Evolutionary conservation across 2,329 filamentous ascomycete genomes (phyloP), one percentile per base, ranked within the genome.

Genomic region (Leptodontidium sp.): DNA sequence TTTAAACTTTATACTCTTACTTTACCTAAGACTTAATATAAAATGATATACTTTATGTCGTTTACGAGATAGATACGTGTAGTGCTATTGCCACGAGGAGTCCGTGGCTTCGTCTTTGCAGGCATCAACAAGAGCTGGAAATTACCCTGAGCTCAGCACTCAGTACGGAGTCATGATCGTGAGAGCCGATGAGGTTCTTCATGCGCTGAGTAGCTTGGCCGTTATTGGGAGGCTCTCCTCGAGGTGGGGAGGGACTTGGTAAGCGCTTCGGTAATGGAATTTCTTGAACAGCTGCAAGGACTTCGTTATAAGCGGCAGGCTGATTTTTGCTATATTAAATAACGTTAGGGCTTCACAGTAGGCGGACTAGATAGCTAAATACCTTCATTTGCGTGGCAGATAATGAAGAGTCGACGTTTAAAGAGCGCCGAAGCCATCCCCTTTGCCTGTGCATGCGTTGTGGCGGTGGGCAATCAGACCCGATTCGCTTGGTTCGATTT

Each of bases 71-170:
- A 50, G 47, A n/a, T 50, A 50, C 47, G 11, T 50, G n/a, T 11
- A 50, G 47, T 50, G 47, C 47, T 17, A 21, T 50, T 50, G n/a
- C n/a, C n/a, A 50, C 47, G n/a, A 50, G 15, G 47, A 50, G 47
- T 50, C 47, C 47, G 15, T 50, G 47, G 21, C 47, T 50, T 50
- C 47, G 47, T 50, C 21, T 50, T 50, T 50, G 47, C n/a, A 50
- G 17, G 17, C 47, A 50, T 50, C 47, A 50, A 50, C 47, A 50
- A 45, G 43, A 45, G 43, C 43, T 45, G 43, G 43, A 45, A n/a
- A 45, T 45, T 45, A 45, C 43, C 43, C 47, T 50, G 47, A 11
- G 17, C 47, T 50, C 47, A 50, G n/a, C 21, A 50, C 7, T 45
- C 15, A 14, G 14, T 45, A 14, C 14, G 15, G 15, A 45, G 40